These are phyloP conservation scores for Russula lepida DNA, from an alignment of 768 basidiomycete genomes.

Conservation along the genomic window DNA sequence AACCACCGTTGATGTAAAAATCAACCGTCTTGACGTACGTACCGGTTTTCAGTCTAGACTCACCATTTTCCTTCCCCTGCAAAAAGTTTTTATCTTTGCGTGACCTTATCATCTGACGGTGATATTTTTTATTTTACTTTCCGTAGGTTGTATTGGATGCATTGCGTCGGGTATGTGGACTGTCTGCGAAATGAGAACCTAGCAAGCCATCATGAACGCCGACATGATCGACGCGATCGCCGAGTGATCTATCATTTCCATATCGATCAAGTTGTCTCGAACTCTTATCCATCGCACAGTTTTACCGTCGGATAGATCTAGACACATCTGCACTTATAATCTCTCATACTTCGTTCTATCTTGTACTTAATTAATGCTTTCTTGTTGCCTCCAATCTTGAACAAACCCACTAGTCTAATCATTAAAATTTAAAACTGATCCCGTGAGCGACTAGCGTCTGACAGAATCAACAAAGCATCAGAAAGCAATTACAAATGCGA, in stretches of 20 bases:
- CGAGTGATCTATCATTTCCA: background rate
- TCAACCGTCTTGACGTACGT: slow-evolving; percentile 1
- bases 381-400: background rate
- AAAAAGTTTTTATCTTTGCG: too few relatives aligned
- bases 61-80: too few relatives aligned
- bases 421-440: background rate
- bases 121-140: background rate
- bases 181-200: background rate
- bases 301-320: background rate
- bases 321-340: background rate
- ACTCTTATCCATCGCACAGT: background rate
- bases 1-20: background rate
- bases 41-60: background rate
- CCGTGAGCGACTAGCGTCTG: background rate
- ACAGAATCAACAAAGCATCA: background rate
- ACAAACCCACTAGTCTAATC: background rate
- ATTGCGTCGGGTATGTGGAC: slow-evolving; percentile 1
- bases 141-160: slow-evolving; percentile 1
- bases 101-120: background rate
- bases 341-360: background rate
- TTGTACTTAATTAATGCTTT: background rate
- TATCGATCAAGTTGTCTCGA: background rate
- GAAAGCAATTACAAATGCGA: background rate
- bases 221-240: background rate
- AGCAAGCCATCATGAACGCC: background rate